These are phyloP conservation scores for Daedaleopsis nitida DNA, from an alignment of 768 basidiomycete species.

Conservation along the genomic window DNA sequence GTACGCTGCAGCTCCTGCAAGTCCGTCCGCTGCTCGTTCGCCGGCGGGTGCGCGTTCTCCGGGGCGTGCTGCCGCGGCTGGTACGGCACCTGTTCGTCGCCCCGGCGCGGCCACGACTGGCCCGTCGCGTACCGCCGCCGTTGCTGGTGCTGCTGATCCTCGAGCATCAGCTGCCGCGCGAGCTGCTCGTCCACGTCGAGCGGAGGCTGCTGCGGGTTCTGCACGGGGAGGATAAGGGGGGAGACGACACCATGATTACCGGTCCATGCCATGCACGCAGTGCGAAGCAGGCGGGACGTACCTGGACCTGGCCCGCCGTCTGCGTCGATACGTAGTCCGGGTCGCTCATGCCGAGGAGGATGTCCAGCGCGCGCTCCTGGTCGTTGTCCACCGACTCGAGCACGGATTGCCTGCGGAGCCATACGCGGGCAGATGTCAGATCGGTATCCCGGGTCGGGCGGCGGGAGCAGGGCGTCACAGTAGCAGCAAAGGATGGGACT, in stretches of 20 bases:
- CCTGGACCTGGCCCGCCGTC: slow-evolving; percentile 26
- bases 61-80: slow-evolving; percentile 13
- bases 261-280: neutral
- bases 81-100: slow-evolving; percentile 20
- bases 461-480: neutral
- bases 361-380: slow-evolving; percentile 76
- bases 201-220: slow-evolving; percentile 6
- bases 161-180: slow-evolving; percentile 69
- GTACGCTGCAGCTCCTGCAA: slow-evolving; percentile 74
- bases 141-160: slow-evolving; percentile 40
- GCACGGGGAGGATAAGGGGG: neutral
- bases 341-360: slow-evolving; percentile 84
- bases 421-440: neutral
- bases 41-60: slow-evolving; percentile 3
- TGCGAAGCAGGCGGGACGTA: slow-evolving; percentile 17
- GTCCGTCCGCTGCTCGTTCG: slow-evolving; percentile 28
- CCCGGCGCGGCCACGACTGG: slow-evolving; percentile 25
- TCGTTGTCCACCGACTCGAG: slow-evolving; percentile 71
- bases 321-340: slow-evolving; percentile 61
- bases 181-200: slow-evolving; percentile 79
- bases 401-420: slow-evolving; percentile 56
- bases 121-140: slow-evolving; percentile 19
- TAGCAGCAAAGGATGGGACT: slow-evolving; percentile 25
- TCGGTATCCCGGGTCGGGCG: neutral
- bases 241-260: neutral